Conservation (phyloP, 108 stramenopile species). For the Cylindrotheca fusiformis region DNA sequence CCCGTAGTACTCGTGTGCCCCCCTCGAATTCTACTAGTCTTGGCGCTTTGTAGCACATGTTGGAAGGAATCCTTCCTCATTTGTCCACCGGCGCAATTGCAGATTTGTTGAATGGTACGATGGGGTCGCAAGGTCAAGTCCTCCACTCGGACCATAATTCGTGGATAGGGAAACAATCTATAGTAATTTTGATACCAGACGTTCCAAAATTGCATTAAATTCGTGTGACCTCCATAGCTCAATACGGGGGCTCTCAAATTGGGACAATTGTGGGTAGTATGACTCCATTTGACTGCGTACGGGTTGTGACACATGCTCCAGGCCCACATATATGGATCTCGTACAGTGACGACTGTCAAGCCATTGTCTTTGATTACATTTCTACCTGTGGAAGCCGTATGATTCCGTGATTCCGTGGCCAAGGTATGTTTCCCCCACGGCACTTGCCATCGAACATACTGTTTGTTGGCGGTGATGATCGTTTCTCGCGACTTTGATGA, state of each 20-base stretch:
- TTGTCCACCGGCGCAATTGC: conserved; percentile 41
- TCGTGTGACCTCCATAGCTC: too few relatives aligned
- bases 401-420: conserved; percentile 12
- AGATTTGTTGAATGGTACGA: conserved; percentile 31
- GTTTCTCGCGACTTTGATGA: too few relatives aligned
- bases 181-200: conserved; percentile 8
- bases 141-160: conserved; percentile 42
- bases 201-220: background rate
- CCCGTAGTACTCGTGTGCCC: too few relatives aligned
- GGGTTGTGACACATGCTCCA: conserved; percentile 60
- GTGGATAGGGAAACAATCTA: conserved; percentile 29
- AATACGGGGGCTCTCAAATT: conserved; percentile 8
- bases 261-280: background rate
- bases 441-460: background rate
- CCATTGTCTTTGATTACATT: conserved; percentile 33
- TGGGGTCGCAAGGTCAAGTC: conserved; percentile 41
- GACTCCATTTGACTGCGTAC: conserved; percentile 29
- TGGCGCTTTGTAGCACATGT: background rate
- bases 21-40: too few relatives aligned
- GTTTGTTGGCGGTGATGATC: too few relatives aligned
- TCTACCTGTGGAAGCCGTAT: conserved; percentile 11
- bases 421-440: conserved; percentile 66
- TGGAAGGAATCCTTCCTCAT: conserved; percentile 1
- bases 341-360: conserved; percentile 54
- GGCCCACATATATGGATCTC: conserved; percentile 63